Evolutionary conservation across 768 basidiomycete species (phyloP).

Genomic region (Tricholoma saponaceum): DNA sequence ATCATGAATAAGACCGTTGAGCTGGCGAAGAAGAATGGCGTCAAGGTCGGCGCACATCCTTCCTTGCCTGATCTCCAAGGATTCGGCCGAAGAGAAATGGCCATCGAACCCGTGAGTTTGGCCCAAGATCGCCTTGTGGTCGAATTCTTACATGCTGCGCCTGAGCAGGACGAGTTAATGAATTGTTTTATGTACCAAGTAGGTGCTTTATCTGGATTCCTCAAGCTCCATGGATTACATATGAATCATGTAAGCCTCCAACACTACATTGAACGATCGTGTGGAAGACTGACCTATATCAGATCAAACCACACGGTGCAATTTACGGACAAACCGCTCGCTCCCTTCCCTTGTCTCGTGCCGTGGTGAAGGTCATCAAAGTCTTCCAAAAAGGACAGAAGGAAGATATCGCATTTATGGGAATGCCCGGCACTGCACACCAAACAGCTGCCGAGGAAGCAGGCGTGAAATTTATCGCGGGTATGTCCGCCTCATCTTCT

Average conservation of each 20-base stretch:
- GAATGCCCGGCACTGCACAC: conserved; percentile 61
- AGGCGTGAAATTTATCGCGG: conserved; percentile 59
- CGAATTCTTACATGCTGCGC: neutral
- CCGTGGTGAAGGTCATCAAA: conserved; percentile 49
- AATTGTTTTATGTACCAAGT: conserved; percentile 64
- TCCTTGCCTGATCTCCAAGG: conserved; percentile 62
- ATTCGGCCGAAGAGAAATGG: conserved; percentile 65
- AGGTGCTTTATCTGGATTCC: conserved; percentile 59
- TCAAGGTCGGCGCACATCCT: conserved; percentile 65
- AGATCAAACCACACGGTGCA: conserved; percentile 63
- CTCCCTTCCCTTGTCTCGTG: conserved; percentile 50
- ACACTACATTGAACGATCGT: neutral
- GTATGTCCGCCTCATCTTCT: conserved; percentile 22
- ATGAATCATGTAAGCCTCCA: conserved; percentile 48
- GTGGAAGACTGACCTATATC: neutral
- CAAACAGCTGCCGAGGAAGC: conserved; percentile 50
- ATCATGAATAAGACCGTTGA: conserved; percentile 62
- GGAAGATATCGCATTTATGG: conserved; percentile 49
- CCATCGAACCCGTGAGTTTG: conserved; percentile 46
- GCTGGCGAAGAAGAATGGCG: conserved; percentile 51
- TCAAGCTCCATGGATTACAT: conserved; percentile 45
- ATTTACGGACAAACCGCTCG: conserved; percentile 58
- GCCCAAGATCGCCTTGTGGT: neutral
- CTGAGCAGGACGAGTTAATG: conserved; percentile 46
- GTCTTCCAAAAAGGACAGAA: conserved; percentile 34